These are phyloP conservation scores for Conoideocrella luteorostrata DNA, from an alignment of 2,329 filamentous ascomycete species.

Conservation along the genomic window DNA sequence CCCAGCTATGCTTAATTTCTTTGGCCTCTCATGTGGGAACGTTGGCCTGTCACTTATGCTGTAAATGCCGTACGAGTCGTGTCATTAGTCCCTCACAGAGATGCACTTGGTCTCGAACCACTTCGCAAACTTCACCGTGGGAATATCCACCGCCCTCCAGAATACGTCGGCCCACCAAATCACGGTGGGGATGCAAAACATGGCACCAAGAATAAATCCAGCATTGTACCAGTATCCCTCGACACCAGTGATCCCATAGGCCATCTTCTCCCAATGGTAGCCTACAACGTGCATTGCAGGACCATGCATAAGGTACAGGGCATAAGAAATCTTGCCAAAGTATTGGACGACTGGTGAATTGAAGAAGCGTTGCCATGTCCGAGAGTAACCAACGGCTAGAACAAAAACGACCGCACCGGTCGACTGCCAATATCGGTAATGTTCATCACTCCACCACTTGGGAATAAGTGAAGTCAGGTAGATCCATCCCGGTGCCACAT, in stretches of 20 bases:
- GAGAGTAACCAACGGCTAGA: slow-evolving; percentile 39
- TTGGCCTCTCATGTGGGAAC: no score
- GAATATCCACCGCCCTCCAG: slow-evolving; percentile 49
- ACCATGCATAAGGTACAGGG: slow-evolving; percentile 56
- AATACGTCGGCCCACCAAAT: slow-evolving; percentile 52
- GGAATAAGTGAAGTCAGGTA: slow-evolving; percentile 43
- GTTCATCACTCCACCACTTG: slow-evolving; percentile 39
- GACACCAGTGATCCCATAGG: slow-evolving; percentile 40
- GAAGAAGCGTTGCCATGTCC: slow-evolving; percentile 44
- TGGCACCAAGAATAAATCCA: slow-evolving; percentile 40
- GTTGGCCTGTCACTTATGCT: no score
- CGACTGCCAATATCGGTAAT: slow-evolving; percentile 52
- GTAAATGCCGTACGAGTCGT: no score
- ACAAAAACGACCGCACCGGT: slow-evolving; percentile 47
- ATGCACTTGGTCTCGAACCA: slow-evolving; percentile 44
- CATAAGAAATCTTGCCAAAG: slow-evolving; percentile 54
- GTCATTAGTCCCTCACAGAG: slow-evolving; percentile 20
- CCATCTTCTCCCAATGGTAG: slow-evolving; percentile 44
- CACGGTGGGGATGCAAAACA: slow-evolving; percentile 43
- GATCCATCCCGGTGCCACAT: slow-evolving; percentile 48
- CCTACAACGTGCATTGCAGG: slow-evolving; percentile 47
- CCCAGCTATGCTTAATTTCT: no score
- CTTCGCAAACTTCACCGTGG: slow-evolving; percentile 49
- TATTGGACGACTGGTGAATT: slow-evolving; percentile 46
- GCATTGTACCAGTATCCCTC: slow-evolving; percentile 38